Evolutionary conservation across 345 rosid genomes (phyloP).

Genomic region (Gynandropsis gynandra): DNA sequence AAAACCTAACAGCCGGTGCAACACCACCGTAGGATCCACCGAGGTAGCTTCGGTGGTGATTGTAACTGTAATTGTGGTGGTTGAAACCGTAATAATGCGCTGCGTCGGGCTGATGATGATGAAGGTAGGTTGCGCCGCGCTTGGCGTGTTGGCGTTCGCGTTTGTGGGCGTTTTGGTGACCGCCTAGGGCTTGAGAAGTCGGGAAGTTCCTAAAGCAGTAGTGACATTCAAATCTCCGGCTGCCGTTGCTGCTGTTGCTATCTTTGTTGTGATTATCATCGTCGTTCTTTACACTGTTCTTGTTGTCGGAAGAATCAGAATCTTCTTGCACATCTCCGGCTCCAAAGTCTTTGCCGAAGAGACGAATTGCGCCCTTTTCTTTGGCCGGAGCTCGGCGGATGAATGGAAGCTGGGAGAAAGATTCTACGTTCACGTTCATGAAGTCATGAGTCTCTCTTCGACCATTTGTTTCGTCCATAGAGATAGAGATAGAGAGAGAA

Average conservation of each 20-base stretch:
- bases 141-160: slow-evolving; percentile 44
- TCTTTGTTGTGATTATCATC: slow-evolving; percentile 6
- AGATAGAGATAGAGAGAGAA: slow-evolving; percentile 7
- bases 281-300: neutral
- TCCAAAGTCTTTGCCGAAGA: slow-evolving; percentile 61
- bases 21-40: neutral
- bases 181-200: slow-evolving; percentile 50
- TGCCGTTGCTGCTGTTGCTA: slow-evolving; percentile 15
- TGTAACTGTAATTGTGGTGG: no score
- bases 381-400: slow-evolving; percentile 51
- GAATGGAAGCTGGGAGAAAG: slow-evolving; percentile 65
- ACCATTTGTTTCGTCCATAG: slow-evolving; percentile 22
- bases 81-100: no score
- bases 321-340: slow-evolving; percentile 20
- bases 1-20: slow-evolving; percentile 12
- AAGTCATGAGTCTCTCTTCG: slow-evolving; percentile 36
- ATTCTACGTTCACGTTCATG: slow-evolving; percentile 62
- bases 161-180: slow-evolving; percentile 57
- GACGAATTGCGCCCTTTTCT: slow-evolving; percentile 44
- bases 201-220: slow-evolving; percentile 38
- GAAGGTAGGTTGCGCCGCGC: slow-evolving; percentile 27
- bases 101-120: slow-evolving; percentile 21
- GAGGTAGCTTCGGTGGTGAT: neutral
- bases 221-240: slow-evolving; percentile 39
- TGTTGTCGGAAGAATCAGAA: slow-evolving; percentile 3